Evolutionary conservation across 257 asterid genomes (phyloP), one percentile per base, ranked within the genome.

Genomic region (Rubia yunnanensis): DNA sequence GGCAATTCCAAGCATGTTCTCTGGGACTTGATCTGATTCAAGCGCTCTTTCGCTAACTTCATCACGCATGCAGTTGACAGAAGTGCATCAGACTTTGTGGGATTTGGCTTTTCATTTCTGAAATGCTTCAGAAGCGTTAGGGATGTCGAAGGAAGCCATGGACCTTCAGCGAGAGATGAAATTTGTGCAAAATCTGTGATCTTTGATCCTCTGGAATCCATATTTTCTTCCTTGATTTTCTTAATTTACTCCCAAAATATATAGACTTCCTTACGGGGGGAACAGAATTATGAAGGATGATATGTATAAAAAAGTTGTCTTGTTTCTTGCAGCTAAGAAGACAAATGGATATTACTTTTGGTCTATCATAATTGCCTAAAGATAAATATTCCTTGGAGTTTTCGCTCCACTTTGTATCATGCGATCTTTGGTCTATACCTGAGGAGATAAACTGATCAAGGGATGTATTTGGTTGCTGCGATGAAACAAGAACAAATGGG

Each of bases 1-100:
- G 48, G 23, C 26, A 22, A 6, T 10, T 7, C 31, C 23, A 13
- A 5, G 31, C 38, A 15, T 10, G 15, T 27, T 9, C 65, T 55
- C 48, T 52, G 23, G 46, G 60, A 39, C 14, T 48, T 48, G 5
- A 54, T 14, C 26, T 20, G 56, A 55, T 63, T 46, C 31, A 71
- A 55, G 24, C 39, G 28, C 7, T 36, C 70, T 54, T 62, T 71
- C 0, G 75, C 70, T 55, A 71, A n/a, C 75, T 71, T 64, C 75
- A 71, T 63, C 10, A 63, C 34, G 20, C 65, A n/a, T 17, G 10
- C 55, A 53, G 75, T 56, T 30, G 75, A 63, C 53, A 54, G 4
- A 26, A 28, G 53, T 1, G 10, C 28, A 14, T 31, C 17, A 63
- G 56, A 60, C 31, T 15, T 50, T 27, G 44, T 22, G 18, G 30